These are phyloP conservation scores for Fusarium irregulare DNA, from an alignment of 2,329 filamentous ascomycete species.

Conservation along the genomic window DNA sequence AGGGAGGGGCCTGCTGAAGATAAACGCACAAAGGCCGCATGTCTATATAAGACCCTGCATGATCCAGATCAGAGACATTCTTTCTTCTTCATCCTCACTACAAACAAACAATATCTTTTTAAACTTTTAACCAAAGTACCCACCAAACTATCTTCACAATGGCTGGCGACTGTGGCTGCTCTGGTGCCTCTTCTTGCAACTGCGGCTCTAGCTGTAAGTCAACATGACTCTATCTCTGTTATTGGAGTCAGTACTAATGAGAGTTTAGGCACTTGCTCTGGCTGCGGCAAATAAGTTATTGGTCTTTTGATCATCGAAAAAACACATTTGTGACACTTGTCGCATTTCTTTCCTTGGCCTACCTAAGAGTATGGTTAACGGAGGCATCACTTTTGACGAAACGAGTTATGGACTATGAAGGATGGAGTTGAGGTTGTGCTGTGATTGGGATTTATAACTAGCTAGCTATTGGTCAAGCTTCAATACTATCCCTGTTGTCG, in stretches of 20 bases:
- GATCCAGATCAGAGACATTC: constrained; percentile 11
- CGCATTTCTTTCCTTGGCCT: constrained; percentile 24
- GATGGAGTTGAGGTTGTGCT: constrained; percentile 24
- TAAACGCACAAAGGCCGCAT: constrained; percentile 37
- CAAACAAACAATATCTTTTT: background rate
- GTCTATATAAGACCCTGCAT: constrained; percentile 45
- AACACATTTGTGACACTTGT: constrained; percentile 22
- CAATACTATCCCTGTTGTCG: background rate
- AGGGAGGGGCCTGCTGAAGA: constrained; percentile 22
- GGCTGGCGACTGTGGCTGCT: constrained; percentile 54
- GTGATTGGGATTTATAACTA: constrained; percentile 26
- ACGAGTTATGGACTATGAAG: constrained; percentile 19
- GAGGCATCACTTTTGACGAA: constrained; percentile 5
- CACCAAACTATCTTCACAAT: constrained; percentile 46
- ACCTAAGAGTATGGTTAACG: background rate
- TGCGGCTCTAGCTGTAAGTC: constrained; percentile 53
- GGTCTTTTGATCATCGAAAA: constrained; percentile 28
- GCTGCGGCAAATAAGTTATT: constrained; percentile 46
- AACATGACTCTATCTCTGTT: background rate
- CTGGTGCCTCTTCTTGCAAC: constrained; percentile 51
- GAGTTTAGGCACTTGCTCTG: constrained; percentile 48
- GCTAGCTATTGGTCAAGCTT: constrained; percentile 35
- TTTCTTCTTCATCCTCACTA: constrained; percentile 9
- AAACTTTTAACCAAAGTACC: background rate
- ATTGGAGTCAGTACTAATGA: constrained; percentile 31